Evolutionary conservation across 495 filamentous ascomycete genomes (phyloP).

Genomic region (Hypomontagnella monticulosa): DNA sequence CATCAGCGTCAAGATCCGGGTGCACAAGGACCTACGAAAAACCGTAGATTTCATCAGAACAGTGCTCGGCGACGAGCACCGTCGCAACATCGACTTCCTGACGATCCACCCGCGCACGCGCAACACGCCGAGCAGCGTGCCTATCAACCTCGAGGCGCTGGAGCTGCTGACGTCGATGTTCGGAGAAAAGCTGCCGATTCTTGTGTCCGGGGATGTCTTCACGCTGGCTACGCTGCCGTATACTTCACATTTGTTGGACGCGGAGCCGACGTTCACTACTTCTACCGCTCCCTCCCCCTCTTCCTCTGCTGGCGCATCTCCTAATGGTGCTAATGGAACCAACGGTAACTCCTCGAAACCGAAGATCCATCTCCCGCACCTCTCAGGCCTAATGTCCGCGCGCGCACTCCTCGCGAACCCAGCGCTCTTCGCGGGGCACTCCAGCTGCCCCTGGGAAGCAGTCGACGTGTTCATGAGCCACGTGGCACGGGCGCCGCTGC

Average conservation of each 20-base stretch:
- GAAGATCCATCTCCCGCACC: constrained; percentile 46
- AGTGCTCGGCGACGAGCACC: constrained; percentile 54
- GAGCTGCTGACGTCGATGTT: constrained; percentile 59
- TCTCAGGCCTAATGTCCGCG: constrained; percentile 70
- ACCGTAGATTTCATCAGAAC: constrained; percentile 63
- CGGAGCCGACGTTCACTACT: constrained; percentile 41
- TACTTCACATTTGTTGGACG: constrained; percentile 47
- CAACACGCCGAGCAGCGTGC: constrained; percentile 61
- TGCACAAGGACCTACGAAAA: constrained; percentile 66
- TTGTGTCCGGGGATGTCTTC: constrained; percentile 72
- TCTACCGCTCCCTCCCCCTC: neutral
- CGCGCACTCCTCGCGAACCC: constrained; percentile 70
- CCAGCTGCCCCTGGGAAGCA: constrained; percentile 66
- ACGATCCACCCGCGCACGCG: constrained; percentile 71
- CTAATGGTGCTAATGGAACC: constrained; percentile 30
- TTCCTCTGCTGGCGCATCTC: constrained; percentile 44
- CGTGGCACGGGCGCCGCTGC: constrained; percentile 62
- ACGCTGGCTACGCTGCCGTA: constrained; percentile 57
- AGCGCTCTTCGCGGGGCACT: constrained; percentile 65
- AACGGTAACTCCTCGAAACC: neutral
- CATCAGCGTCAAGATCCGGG: constrained; percentile 72
- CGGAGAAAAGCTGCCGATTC: constrained; percentile 59
- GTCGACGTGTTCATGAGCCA: constrained; percentile 67
- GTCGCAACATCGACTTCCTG: constrained; percentile 64
- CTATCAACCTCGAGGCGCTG: constrained; percentile 69